Evolutionary conservation across 1,139 yeast species (phyloP), one percentile per base, ranked within the genome.

Genomic region (Lipomyces yarrowii): DNA sequence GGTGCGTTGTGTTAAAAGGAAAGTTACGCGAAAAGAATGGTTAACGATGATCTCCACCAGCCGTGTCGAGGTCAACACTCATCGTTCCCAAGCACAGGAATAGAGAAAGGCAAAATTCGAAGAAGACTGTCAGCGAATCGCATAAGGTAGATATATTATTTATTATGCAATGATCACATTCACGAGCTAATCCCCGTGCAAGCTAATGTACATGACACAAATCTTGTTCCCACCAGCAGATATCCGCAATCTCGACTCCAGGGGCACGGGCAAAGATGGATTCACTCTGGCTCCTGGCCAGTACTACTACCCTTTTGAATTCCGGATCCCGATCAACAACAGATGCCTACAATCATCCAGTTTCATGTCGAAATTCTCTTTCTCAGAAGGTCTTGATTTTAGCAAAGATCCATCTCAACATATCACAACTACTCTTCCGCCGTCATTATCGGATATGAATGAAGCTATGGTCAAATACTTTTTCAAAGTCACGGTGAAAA

Each of bases 171-270:
- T n/a, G 8, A 26, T 26, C 11, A 42, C 11, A n/a, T 13, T 23
- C 32, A 26, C 18, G 1, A 21, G 33, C 55, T 52, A 23, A 52
- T 52, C 30, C 35, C n/a, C 30, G 30, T n/a, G 48, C 3, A 26
- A 65, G 68, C 46, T 67, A 18, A 77, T 87, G 56, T 87, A 87
- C 71, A 84, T 85, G 64, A 82, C 87, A 0, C 69, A 75, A 57
- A 81, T 86, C 0, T 87, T 87, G 33, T 87, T 87, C 71, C 91
- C 91, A 0, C 89, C 91, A 0, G 79, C 77, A 37, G 84, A 86
- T 62, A 80, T 87, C 35, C 77, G 85, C 13, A 74, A 79, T 56
- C 60, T 63, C 13, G 48, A 46, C 11, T 7, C 39, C 18, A 35
- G 18, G 26, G 84, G 83, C 1, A 80, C 86, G 26, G 77, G 77